These are phyloP conservation scores for Leptographium lundbergii DNA, from an alignment of 2,329 filamentous ascomycete species.

Conservation along the genomic window DNA sequence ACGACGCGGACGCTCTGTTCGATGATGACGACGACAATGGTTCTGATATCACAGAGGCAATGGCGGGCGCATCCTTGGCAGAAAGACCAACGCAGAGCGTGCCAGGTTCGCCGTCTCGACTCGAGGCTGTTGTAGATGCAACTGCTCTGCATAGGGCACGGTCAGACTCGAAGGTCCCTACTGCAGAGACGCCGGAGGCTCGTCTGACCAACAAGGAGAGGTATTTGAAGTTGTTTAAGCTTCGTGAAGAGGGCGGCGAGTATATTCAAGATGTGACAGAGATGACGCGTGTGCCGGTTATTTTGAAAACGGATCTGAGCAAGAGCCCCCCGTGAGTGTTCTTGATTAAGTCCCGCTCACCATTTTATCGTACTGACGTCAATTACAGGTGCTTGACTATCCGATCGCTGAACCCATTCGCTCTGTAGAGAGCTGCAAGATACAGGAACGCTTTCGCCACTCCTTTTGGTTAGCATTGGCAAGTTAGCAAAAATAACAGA, in stretches of 20 bases:
- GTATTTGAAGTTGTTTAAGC: constrained; percentile 77
- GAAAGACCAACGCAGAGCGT: constrained; percentile 93
- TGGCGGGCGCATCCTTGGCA: constrained; percentile 77
- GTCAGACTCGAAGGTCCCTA: constrained; percentile 84
- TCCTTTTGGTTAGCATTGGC: not conserved
- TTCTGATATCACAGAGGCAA: constrained; percentile 79
- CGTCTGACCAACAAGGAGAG: constrained; percentile 91
- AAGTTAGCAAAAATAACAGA: not conserved
- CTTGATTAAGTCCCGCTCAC: not conserved
- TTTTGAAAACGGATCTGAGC: constrained; percentile 92
- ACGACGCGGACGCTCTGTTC: constrained; percentile 90
- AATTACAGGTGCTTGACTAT: constrained; percentile 62
- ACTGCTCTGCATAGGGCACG: constrained; percentile 67
- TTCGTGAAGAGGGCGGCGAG: constrained; percentile 85
- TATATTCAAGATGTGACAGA: constrained; percentile 98
- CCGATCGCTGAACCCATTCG: constrained; percentile 69
- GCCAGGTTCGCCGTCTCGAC: constrained; percentile 76
- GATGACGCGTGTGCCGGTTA: constrained; percentile 95
- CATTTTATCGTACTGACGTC: not conserved
- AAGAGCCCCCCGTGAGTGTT: constrained; percentile 97
- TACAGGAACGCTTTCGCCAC: not conserved
- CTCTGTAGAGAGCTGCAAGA: constrained; percentile 27
- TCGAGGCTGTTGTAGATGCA: constrained; percentile 51
- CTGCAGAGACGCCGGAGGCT: constrained; percentile 60
- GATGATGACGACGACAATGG: constrained; percentile 83